Conservation (phyloP, 164 flowering plant genomes). For the Annona squamosa region DNA sequence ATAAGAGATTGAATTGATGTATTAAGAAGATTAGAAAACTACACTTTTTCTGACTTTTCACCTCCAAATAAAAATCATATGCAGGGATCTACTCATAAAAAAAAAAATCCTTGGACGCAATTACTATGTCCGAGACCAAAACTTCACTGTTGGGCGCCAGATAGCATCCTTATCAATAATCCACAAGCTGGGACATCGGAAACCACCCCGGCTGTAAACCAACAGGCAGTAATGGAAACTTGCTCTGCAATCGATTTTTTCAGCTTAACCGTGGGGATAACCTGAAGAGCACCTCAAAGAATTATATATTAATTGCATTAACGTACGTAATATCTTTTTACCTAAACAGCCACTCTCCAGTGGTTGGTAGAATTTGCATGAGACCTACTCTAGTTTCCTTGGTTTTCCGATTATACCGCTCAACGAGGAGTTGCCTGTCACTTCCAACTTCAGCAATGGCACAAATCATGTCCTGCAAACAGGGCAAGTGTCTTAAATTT, state of each 20-base stretch:
- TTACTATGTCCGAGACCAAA: background rate
- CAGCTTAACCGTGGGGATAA: no score
- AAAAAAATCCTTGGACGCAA: background rate
- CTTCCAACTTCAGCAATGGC: slow-evolving; percentile 88
- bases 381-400: slow-evolving; percentile 64
- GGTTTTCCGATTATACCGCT: slow-evolving; percentile 43
- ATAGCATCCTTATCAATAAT: no score
- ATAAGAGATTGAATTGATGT: background rate
- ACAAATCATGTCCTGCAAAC: slow-evolving; percentile 71
- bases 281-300: no score
- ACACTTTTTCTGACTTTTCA: background rate
- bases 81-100: background rate
- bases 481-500: slow-evolving; percentile 6
- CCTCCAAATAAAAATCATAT: background rate
- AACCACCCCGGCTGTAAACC: no score
- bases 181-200: no score
- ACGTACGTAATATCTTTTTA: slow-evolving; percentile 13
- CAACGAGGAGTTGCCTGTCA: slow-evolving; percentile 62
- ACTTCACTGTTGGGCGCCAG: background rate
- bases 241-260: no score
- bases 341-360: slow-evolving; percentile 64
- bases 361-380: slow-evolving; percentile 66
- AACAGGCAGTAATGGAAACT: no score
- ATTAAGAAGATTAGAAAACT: no score
- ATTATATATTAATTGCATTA: no score